Percentiles rank a stretch among this genome's conserved stretches.
Conservation (phyloP, 1,139 yeast species). For the Hansenula lynferdii region DNA sequence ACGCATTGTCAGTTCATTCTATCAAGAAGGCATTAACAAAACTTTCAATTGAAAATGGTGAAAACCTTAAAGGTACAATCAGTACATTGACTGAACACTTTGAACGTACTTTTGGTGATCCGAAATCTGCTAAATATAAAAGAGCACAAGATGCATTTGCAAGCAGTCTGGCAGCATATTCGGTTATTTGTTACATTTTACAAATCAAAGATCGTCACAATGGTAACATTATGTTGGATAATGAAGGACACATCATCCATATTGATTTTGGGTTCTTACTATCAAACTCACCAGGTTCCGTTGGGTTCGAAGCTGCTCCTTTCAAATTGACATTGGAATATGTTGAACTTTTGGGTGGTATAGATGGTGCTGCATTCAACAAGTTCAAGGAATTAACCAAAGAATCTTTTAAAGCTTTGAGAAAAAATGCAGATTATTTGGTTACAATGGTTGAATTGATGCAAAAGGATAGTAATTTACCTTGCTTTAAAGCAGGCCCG, state of each 20-base stretch:
- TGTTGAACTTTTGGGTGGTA: slow-evolving; percentile 81
- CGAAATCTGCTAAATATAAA: slow-evolving; percentile 44
- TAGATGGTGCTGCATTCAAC: slow-evolving; percentile 51
- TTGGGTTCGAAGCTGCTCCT: slow-evolving; percentile 97
- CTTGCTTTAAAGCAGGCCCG: slow-evolving; percentile 87
- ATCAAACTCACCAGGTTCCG: slow-evolving; percentile 93
- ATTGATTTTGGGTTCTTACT: slow-evolving; percentile 93
- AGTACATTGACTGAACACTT: slow-evolving; percentile 78
- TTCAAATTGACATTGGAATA: slow-evolving; percentile 88
- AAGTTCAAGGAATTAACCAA: slow-evolving; percentile 61
- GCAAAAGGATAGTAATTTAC: slow-evolving; percentile 86
- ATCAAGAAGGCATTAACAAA: slow-evolving; percentile 88
- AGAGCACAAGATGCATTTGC: slow-evolving; percentile 83
- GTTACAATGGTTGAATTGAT: slow-evolving; percentile 83
- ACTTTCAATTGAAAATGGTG: slow-evolving; percentile 60
- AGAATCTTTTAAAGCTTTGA: slow-evolving; percentile 64
- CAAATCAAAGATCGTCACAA: slow-evolving; percentile 96
- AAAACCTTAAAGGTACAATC: slow-evolving; percentile 61
- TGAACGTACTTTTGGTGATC: slow-evolving; percentile 63
- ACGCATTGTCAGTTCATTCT: slow-evolving; percentile 90
- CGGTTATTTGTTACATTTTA: slow-evolving; percentile 78
- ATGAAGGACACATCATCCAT: slow-evolving; percentile 92
- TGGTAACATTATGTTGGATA: slow-evolving; percentile 92
- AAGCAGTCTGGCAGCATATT: slow-evolving; percentile 80
- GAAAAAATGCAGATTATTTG: slow-evolving; percentile 68